Evolutionary conservation across 2,329 filamentous ascomycete species (phyloP).

Genomic region (Verticillium tricorpus): DNA sequence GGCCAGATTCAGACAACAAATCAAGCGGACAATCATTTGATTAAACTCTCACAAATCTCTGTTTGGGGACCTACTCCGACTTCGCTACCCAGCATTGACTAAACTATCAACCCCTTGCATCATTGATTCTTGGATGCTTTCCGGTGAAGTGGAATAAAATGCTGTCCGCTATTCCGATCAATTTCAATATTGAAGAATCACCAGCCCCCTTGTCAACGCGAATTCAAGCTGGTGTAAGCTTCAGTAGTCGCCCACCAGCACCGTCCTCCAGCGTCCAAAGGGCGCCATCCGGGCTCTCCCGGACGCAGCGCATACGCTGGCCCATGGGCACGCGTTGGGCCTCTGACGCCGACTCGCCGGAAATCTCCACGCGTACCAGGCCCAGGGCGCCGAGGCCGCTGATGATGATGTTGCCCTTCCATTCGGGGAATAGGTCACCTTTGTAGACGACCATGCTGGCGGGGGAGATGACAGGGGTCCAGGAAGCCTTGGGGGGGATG

Average conservation of each 20-base stretch:
- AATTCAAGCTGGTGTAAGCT: constrained; percentile 23
- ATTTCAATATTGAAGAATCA: too few species aligned
- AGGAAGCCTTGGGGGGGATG: constrained; percentile 24
- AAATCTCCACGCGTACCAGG: constrained; percentile 25
- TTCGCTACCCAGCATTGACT: too few species aligned
- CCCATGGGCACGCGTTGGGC: constrained; percentile 26
- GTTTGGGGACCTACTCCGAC: too few species aligned
- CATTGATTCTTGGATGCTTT: too few species aligned
- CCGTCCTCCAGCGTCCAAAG: constrained; percentile 28
- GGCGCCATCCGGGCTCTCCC: constrained; percentile 23
- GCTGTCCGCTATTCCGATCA: too few species aligned
- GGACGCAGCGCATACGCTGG: constrained; percentile 25
- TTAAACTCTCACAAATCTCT: too few species aligned
- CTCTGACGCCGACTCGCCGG: constrained; percentile 24
- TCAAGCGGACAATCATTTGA: too few species aligned
- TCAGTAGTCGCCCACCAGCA: constrained; percentile 21
- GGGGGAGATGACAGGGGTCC: constrained; percentile 28
- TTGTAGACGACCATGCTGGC: constrained; percentile 29
- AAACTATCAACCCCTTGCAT: too few species aligned
- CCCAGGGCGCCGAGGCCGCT: constrained; percentile 20
- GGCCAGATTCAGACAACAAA: too few species aligned
- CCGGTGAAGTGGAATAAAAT: too few species aligned
- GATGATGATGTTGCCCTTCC: constrained; percentile 28
- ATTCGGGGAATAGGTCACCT: constrained; percentile 24
- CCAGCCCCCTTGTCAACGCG: constrained; percentile 15